phyloP scores from a whole-genome alignment of 176 grass and related monocot genomes.

The Tillandsia leiboldiana region DNA sequence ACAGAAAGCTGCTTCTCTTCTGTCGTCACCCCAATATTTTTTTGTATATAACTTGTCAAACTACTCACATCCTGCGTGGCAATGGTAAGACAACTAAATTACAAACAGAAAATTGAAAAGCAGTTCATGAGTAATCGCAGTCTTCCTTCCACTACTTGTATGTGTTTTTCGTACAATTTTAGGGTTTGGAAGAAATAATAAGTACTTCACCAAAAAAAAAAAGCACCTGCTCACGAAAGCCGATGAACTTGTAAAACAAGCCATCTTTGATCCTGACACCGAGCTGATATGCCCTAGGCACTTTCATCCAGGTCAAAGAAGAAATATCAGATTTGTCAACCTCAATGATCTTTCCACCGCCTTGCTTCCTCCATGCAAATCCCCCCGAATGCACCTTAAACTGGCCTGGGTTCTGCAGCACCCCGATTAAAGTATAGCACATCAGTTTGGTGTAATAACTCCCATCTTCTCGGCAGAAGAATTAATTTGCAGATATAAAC shows the following conservation, averaged over 20 bases:
- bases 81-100: slow-evolving; percentile 11
- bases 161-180: not conserved
- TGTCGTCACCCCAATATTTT: slow-evolving; percentile 47
- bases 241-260: slow-evolving; percentile 60
- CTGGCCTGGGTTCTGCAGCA: slow-evolving; percentile 58
- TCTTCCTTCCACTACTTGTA: slow-evolving; percentile 1
- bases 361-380: slow-evolving; percentile 76
- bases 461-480: not conserved
- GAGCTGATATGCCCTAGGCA: slow-evolving; percentile 73
- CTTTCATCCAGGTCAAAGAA: slow-evolving; percentile 59
- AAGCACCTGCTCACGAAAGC: slow-evolving; percentile 68
- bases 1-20: slow-evolving; percentile 90
- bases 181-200: not conserved
- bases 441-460: not conserved
- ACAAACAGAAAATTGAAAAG: not conserved
- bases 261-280: slow-evolving; percentile 60
- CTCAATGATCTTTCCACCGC: slow-evolving; percentile 66
- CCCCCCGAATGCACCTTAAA: slow-evolving; percentile 62
- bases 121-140: not conserved
- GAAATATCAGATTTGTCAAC: slow-evolving; percentile 62
- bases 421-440: not conserved
- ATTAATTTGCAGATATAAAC: not conserved
- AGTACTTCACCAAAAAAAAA: not conserved
- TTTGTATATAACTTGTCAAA: slow-evolving; percentile 74
- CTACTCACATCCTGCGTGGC: slow-evolving; percentile 63